Base-by-base conservation (phyloP, 2,329 filamentous ascomycete genomes). In the Diaporthe australafricana region DNA sequence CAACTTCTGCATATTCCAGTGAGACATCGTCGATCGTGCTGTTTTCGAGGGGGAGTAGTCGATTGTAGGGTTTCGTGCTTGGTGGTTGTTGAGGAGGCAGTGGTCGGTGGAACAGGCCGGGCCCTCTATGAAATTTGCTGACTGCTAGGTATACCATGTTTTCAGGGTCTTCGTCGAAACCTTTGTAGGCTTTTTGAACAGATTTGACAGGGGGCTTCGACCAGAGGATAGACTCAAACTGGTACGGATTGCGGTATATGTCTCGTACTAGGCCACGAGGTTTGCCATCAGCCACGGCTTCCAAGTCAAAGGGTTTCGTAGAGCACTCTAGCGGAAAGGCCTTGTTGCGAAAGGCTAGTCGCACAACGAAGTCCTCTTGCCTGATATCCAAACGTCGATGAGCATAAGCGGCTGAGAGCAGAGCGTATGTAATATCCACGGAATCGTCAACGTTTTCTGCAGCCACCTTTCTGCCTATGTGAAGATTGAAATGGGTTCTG, bases 31-130 rank as follows among this genome's bases (percentile, higher is more conserved):
- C 89, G 0, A 88, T 79, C 0, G 78, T 85, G 68, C 89, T 89
- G n/a, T 81, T 81, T 0, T 81, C 75, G 1, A 83, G 77, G 0
- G 87, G 86, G 4, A 91, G 78, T 6, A 87, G 83, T 6, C 82
- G 77, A 0, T 77, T 75, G 76, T 85, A 87, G 42, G 76, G 82
- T 70, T 85, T 89, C 1, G 77, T 80, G 17, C 83, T 83, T 0
- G 79, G 74, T 70, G 12, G 69, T 35, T 35, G 70, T 62, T 4
- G 42, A 47, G 38, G 76, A 73, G 50, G 73, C 1, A 0, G 38
- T 5, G 63, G 76, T 1, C 67, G 79, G 73, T 91, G 89, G 6
- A 93, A 83, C 62, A 91, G 90, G 76, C 93, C 90, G 3, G 83
- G 82, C 53, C 89, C 85, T 70, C 85, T 87, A 0, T 89, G 86